Conservation (phyloP, 108 stramenopile genomes). For the Nannochloropsis oceanica region DNA sequence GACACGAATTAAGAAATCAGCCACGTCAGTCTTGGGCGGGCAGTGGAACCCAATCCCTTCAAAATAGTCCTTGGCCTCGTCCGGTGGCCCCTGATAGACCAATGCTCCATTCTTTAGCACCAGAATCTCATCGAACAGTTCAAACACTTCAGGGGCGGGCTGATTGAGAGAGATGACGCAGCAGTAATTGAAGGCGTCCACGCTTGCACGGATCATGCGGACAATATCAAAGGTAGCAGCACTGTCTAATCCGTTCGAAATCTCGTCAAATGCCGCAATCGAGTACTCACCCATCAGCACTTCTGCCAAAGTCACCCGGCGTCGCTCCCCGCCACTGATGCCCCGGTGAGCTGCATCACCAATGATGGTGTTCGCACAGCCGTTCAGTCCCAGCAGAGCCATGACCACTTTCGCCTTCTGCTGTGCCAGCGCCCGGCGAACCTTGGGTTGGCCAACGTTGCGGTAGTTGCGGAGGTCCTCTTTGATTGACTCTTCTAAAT, state of each 20-base stretch:
- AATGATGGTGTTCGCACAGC: constrained; percentile 33
- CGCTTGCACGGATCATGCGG: not conserved
- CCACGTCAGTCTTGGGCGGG: constrained; percentile 30
- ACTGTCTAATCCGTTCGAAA: constrained; percentile 3
- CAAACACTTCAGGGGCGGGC: constrained; percentile 73
- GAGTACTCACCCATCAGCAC: not conserved
- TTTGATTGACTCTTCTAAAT: not conserved
- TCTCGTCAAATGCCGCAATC: not conserved
- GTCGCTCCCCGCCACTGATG: constrained; percentile 58
- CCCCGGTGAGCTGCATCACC: constrained; percentile 54
- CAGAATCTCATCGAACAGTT: constrained; percentile 70
- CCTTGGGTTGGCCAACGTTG: not conserved
- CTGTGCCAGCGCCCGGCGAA: not conserved
- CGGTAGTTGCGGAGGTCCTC: not conserved
- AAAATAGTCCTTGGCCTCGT: constrained; percentile 41
- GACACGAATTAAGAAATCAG: not conserved
- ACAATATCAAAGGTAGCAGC: constrained; percentile 3
- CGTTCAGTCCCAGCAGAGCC: constrained; percentile 35
- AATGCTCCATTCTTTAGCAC: constrained; percentile 57
- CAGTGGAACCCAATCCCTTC: constrained; percentile 47
- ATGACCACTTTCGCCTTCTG: constrained; percentile 40
- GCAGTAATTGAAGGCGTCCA: constrained; percentile 18
- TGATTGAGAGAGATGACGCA: constrained; percentile 58
- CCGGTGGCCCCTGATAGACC: constrained; percentile 54
- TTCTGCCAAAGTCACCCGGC: not conserved